These are phyloP conservation scores for Triticum aestivum DNA, from an alignment of 176 grass and related monocot species.

Conservation along the genomic window DNA sequence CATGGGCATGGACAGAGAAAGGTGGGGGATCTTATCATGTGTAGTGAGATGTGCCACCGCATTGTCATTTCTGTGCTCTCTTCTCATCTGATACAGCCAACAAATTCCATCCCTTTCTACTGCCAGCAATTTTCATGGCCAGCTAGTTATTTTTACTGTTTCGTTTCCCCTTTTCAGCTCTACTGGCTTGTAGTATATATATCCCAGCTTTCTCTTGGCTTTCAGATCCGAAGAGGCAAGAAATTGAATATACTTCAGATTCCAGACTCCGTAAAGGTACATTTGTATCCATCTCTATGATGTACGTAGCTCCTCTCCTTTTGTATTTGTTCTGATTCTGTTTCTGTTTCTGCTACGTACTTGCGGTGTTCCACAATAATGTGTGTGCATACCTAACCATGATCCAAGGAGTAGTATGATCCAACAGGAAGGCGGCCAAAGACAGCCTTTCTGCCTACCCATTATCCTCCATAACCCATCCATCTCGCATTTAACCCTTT, in stretches of 20 bases:
- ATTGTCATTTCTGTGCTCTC: no score
- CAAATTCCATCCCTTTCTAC: constrained; percentile 3
- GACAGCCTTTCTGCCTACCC: neutral
- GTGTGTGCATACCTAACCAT: neutral
- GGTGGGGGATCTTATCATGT: no score
- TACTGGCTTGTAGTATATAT: neutral
- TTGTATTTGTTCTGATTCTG: neutral
- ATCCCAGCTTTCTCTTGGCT: neutral
- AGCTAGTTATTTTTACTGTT: neutral
- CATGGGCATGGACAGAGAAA: no score
- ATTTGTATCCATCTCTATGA: neutral
- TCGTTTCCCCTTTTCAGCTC: neutral
- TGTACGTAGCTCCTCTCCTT: no score
- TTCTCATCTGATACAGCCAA: neutral
- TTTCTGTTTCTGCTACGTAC: neutral
- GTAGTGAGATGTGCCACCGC: no score
- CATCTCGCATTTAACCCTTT: neutral
- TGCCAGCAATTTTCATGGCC: neutral
- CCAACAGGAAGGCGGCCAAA: neutral
- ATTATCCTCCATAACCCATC: neutral
- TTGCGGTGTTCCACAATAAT: neutral
- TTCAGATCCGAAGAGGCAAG: neutral
- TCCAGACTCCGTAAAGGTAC: neutral
- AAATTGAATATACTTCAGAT: neutral
- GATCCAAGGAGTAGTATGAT: neutral